Conservation (phyloP, 192 early-diverging fungal genomes). For the Backusella westeae region DNA sequence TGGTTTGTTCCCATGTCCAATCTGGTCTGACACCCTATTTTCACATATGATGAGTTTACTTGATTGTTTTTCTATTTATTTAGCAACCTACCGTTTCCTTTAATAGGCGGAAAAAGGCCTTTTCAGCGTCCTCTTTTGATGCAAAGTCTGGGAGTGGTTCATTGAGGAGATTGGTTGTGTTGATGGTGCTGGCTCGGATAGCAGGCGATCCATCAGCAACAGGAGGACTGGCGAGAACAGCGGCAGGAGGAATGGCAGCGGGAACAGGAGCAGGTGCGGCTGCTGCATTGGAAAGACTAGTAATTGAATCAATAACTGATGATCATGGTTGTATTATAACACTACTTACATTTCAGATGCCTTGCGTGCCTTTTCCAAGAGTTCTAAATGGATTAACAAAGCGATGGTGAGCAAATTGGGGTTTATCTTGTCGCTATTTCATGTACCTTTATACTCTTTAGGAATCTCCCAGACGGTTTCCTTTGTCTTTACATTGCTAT, state of each 20-base stretch:
- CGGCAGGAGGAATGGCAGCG: neutral
- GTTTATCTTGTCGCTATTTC: no score
- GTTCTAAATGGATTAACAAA: constrained; percentile 19
- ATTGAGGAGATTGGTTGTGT: constrained; percentile 11
- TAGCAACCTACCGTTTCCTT: constrained; percentile 53
- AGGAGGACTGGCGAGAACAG: neutral
- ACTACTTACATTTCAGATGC: constrained; percentile 22
- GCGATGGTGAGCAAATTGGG: no score
- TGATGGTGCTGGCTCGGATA: constrained; percentile 14
- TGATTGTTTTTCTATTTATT: neutral
- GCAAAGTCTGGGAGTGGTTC: constrained; percentile 53
- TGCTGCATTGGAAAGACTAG: neutral
- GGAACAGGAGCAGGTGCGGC: neutral
- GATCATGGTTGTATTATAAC: no score
- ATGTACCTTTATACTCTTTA: constrained; percentile 57
- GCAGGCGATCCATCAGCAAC: neutral
- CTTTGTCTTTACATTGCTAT: constrained; percentile 74
- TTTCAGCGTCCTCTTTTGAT: constrained; percentile 79
- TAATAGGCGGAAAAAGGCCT: constrained; percentile 75
- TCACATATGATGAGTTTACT: neutral
- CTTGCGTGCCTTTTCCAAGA: constrained; percentile 35
- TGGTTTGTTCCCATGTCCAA: constrained; percentile 94
- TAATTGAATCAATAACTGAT: neutral
- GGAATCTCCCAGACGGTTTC: constrained; percentile 89
- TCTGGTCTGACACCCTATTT: constrained; percentile 67